A percentile compares a stretch with the other conserved stretches of the same genome.
These are phyloP conservation scores for Cercospora sojina DNA, from an alignment of 2,329 filamentous ascomycete species.

Conservation along the genomic window DNA sequence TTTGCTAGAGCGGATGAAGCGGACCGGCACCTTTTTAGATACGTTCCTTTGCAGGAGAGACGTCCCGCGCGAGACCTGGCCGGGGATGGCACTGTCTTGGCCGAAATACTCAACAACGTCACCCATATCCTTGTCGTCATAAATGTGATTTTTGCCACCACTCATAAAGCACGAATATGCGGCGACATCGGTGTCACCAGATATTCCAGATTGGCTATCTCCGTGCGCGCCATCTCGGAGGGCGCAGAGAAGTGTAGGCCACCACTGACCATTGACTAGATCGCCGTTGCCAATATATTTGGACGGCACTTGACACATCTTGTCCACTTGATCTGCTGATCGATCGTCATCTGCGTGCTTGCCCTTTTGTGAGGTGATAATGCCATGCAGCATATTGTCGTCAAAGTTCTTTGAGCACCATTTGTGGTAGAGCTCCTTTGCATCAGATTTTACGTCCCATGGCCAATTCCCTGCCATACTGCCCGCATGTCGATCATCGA, in stretches of 20 bases:
- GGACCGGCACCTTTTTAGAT: constrained; percentile 43
- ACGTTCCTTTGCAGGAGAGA: constrained; percentile 45
- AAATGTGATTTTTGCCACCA: constrained; percentile 39
- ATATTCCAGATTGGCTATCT: constrained; percentile 51
- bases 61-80: constrained; percentile 31
- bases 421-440: constrained; percentile 47
- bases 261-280: constrained; percentile 55
- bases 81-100: constrained; percentile 43
- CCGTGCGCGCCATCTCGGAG: constrained; percentile 58
- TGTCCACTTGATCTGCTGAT: constrained; percentile 30
- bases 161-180: constrained; percentile 58
- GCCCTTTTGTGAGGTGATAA: constrained; percentile 35
- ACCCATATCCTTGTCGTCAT: constrained; percentile 53
- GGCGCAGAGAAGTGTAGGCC: constrained; percentile 53
- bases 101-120: constrained; percentile 54
- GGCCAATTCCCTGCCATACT: constrained; percentile 39
- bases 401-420: constrained; percentile 48
- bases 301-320: constrained; percentile 29
- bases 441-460: constrained; percentile 50
- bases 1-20: constrained; percentile 53
- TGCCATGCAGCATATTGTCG: constrained; percentile 48
- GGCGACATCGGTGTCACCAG: constrained; percentile 47
- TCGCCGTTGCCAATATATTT: constrained; percentile 43
- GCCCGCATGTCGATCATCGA: constrained; percentile 31
- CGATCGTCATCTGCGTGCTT: constrained; percentile 17